Percentiles rank a stretch among this genome's conserved stretches.
These are phyloP conservation scores for Clonostachys sp. DNA, from an alignment of 2,329 filamentous ascomycete species.

Conservation along the genomic window DNA sequence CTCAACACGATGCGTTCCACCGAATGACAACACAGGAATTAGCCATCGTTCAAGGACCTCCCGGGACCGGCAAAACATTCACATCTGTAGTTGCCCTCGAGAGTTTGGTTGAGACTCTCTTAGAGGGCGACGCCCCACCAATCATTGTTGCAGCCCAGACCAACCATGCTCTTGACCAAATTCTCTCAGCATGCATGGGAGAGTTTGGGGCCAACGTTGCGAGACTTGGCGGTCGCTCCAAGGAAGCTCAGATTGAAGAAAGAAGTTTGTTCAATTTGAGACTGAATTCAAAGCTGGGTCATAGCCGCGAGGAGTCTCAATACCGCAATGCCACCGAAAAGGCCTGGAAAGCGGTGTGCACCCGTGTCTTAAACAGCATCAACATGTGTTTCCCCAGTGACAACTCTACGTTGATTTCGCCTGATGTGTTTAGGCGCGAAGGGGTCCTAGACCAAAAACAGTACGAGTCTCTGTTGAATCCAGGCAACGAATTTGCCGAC, in stretches of 20 bases:
- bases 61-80: constrained; percentile 72
- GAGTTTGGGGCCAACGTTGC: constrained; percentile 47
- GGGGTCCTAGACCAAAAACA: background rate
- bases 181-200: constrained; percentile 59
- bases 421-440: background rate
- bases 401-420: background rate
- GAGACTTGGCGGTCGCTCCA: constrained; percentile 62
- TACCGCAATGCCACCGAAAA: background rate
- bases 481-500: too few relatives aligned
- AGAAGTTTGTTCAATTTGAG: constrained; percentile 64
- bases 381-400: background rate
- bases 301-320: background rate
- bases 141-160: constrained; percentile 83
- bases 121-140: constrained; percentile 41
- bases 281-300: constrained; percentile 8
- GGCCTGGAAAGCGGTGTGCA: background rate
- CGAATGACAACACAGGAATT: constrained; percentile 68
- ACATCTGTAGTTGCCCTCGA: constrained; percentile 68
- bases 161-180: constrained; percentile 85
- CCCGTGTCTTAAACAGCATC: background rate
- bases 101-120: constrained; percentile 45
- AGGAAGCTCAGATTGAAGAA: constrained; percentile 59
- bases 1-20: constrained; percentile 64
- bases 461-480: background rate
- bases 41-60: constrained; percentile 79